phyloP scores from a whole-genome alignment of 495 filamentous ascomycete genomes.

The Cladorrhinum samala region DNA sequence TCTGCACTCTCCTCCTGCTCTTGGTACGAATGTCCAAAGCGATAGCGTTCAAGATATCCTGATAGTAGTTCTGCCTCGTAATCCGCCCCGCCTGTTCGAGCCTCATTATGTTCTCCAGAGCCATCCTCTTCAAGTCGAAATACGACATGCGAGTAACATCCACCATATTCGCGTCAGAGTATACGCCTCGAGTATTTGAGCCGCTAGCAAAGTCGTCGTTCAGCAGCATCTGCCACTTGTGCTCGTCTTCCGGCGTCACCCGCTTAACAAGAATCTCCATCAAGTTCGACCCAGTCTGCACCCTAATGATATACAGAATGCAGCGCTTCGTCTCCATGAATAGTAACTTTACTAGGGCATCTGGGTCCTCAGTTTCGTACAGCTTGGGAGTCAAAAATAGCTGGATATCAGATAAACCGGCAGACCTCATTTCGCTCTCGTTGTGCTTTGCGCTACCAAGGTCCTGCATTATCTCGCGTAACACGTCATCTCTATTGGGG shows the following conservation, averaged over 20 bases:
- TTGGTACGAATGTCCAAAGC: slow-evolving; percentile 96
- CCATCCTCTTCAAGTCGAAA: slow-evolving; percentile 83
- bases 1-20: slow-evolving; percentile 82
- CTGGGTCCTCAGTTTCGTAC: slow-evolving; percentile 86
- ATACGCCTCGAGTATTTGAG: slow-evolving; percentile 70
- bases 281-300: slow-evolving; percentile 86
- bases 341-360: slow-evolving; percentile 81
- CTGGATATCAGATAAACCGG: slow-evolving; percentile 83
- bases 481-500: slow-evolving; percentile 73
- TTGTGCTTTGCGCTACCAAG: slow-evolving; percentile 93
- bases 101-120: slow-evolving; percentile 87
- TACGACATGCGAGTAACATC: slow-evolving; percentile 90
- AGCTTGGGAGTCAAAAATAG: slow-evolving; percentile 88
- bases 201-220: slow-evolving; percentile 71
- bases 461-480: slow-evolving; percentile 87
- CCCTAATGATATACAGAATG: slow-evolving; percentile 94
- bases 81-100: slow-evolving; percentile 82
- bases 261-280: slow-evolving; percentile 93
- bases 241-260: slow-evolving; percentile 79
- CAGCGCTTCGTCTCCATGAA: slow-evolving; percentile 98
- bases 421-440: slow-evolving; percentile 82
- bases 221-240: slow-evolving; percentile 76
- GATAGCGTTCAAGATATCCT: slow-evolving; percentile 94
- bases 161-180: slow-evolving; percentile 82
- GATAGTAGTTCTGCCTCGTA: slow-evolving; percentile 86